Conservation (phyloP, 2,329 filamentous ascomycete species). For the Cladophialophora exuberans region DNA sequence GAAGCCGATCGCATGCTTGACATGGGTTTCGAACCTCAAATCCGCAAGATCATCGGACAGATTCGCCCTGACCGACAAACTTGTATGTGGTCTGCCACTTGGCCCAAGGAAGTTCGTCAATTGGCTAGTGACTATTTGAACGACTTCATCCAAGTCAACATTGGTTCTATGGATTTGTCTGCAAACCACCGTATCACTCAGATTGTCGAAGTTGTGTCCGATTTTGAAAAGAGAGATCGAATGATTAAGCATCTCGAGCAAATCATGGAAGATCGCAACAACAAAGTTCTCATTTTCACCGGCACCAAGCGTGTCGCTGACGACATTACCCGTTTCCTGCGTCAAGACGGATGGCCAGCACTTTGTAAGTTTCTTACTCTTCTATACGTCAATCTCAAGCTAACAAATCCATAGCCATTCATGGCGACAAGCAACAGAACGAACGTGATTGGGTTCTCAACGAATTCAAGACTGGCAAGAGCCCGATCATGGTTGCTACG, state of each 20-base stretch:
- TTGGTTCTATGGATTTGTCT: slow-evolving; percentile 92
- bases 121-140: slow-evolving; percentile 87
- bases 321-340: slow-evolving; percentile 95
- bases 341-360: slow-evolving; percentile 96
- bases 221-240: slow-evolving; percentile 95
- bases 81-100: slow-evolving; percentile 99
- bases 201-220: slow-evolving; percentile 92
- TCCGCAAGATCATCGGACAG: slow-evolving; percentile 97
- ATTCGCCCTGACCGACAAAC: slow-evolving; percentile 98
- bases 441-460: slow-evolving; percentile 99
- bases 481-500: slow-evolving; percentile 99
- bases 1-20: slow-evolving; percentile 99
- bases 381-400: slow-evolving; percentile 27
- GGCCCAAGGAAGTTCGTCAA: slow-evolving; percentile 97
- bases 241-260: slow-evolving; percentile 98
- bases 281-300: slow-evolving; percentile 95
- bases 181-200: slow-evolving; percentile 98
- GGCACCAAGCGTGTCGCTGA: slow-evolving; percentile 88
- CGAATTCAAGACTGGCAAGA: slow-evolving; percentile 99
- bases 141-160: slow-evolving; percentile 98
- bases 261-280: slow-evolving; percentile 93
- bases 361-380: slow-evolving; percentile 68
- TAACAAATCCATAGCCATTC: slow-evolving; percentile 71
- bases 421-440: slow-evolving; percentile 99
- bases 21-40: slow-evolving; percentile 99